Evolutionary conservation across 2,329 filamentous ascomycete genomes (phyloP), one percentile per base, ranked within the genome.

Genomic region (Botrytis sinoallii): DNA sequence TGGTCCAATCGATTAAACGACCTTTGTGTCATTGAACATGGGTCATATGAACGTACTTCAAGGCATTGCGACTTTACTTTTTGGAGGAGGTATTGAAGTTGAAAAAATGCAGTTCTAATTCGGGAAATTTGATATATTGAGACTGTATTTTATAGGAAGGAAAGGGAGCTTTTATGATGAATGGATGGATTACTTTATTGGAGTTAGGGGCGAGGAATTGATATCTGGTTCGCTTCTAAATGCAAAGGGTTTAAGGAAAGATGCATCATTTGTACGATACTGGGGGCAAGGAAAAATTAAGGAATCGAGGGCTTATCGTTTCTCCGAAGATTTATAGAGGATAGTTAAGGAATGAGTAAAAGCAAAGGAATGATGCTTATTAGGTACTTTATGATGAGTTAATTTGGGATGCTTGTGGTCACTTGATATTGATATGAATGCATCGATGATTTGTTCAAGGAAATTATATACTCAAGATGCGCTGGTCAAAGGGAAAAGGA

Each of bases 1-100:
- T 35, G 71, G 71, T 25, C 71, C 71, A 35, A 73, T 73, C 25
- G 66, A 69, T 40, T 69, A 20, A 69, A 32, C n/a, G 25, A 1
- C 8, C 14, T 16, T 57, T 18, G 12, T n/a, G n/a, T 22, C 22
- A n/a, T 16, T 42, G 66, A 44, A 38, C 18, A n/a, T 20, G 22
- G 3, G 9, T 32, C 35, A 18, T 52, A 22, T 18, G 25, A 16
- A 14, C 3, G 25, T 67, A 14, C 14, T 32, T 10, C 29, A 22
- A 12, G n/a, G 10, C 9, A 42, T 38, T 32, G 38, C n/a, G n/a
- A 57, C 16, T 57, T 44, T 16, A 22, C n/a, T 14, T 14, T 35
- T 40, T 29, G 9, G 22, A 25, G n/a, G 44, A 38, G 25, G 16
- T 25, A 55, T 38, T 22, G 14, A 40, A n/a, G 1, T 55, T n/a